Conservation (phyloP, 202 grass and related monocot genomes). For the Setaria viridis region DNA sequence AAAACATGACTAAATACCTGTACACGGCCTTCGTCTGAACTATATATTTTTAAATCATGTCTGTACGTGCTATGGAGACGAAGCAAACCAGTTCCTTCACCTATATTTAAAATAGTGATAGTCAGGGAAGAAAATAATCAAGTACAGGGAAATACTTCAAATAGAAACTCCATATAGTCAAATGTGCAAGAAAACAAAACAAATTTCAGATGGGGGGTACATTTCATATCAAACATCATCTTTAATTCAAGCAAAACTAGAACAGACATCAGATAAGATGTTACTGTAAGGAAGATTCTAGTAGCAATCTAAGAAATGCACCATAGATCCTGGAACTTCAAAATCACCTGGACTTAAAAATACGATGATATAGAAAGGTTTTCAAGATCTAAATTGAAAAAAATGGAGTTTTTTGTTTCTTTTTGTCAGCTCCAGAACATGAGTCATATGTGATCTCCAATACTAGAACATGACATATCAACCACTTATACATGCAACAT, state of each 20-base stretch:
- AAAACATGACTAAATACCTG: slow-evolving; percentile 64
- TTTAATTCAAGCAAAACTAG: slow-evolving; percentile 23
- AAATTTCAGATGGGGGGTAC: slow-evolving; percentile 16
- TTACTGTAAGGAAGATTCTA: not conserved
- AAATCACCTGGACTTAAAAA: not conserved
- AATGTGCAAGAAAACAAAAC: slow-evolving; percentile 35
- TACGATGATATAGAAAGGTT: not conserved
- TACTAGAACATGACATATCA: slow-evolving; percentile 6
- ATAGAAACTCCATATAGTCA: slow-evolving; percentile 22
- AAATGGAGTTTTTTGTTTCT: slow-evolving; percentile 3
- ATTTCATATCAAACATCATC: slow-evolving; percentile 20
- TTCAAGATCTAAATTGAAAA: slow-evolving; percentile 19
- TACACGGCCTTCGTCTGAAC: slow-evolving; percentile 97
- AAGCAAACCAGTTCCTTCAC: slow-evolving; percentile 98
- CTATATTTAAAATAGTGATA: slow-evolving; percentile 47
- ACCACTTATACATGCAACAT: not conserved
- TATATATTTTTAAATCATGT: slow-evolving; percentile 99
- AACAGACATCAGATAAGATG: slow-evolving; percentile 15
- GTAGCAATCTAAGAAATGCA: not conserved
- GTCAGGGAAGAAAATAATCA: slow-evolving; percentile 10
- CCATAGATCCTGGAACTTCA: not conserved
- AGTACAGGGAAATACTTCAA: slow-evolving; percentile 36
- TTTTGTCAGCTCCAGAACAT: no score
- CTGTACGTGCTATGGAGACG: slow-evolving; percentile 99
- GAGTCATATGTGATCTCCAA: not conserved